Evolutionary conservation across 2,329 filamentous ascomycete genomes (phyloP).

Genomic region (Cladosporium sp.): DNA sequence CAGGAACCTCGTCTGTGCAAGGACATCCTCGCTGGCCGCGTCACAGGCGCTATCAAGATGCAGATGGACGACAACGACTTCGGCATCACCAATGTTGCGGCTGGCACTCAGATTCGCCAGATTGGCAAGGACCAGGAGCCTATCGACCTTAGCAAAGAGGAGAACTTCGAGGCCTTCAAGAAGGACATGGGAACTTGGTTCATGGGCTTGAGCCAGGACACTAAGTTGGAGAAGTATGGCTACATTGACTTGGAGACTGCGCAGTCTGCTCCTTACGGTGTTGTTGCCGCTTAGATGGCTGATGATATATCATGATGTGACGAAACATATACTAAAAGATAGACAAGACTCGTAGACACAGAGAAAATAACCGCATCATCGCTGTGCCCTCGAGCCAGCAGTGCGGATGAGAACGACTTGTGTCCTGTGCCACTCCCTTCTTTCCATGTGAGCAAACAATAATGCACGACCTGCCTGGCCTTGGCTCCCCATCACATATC

Average conservation of each 20-base stretch:
- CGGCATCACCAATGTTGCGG: slow-evolving; percentile 42
- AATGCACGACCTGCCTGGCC: too few relatives aligned
- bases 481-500: too few relatives aligned
- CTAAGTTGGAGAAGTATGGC: slow-evolving; percentile 7
- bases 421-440: too few relatives aligned
- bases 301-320: background rate
- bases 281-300: slow-evolving; percentile 14
- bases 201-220: slow-evolving; percentile 1
- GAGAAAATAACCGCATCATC: background rate
- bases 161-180: slow-evolving; percentile 46
- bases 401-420: too few relatives aligned
- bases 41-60: slow-evolving; percentile 46
- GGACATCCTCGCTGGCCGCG: slow-evolving; percentile 45
- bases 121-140: slow-evolving; percentile 51
- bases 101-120: slow-evolving; percentile 50
- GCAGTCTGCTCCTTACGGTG: slow-evolving; percentile 36
- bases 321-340: background rate
- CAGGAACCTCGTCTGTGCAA: slow-evolving; percentile 48
- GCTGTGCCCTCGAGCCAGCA: too few relatives aligned
- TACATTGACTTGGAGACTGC: slow-evolving; percentile 43
- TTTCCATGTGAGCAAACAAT: too few relatives aligned
- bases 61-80: slow-evolving; percentile 52
- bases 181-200: slow-evolving; percentile 46
- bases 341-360: background rate
- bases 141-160: slow-evolving; percentile 47